Base-by-base conservation (phyloP, 2,329 filamentous ascomycete species). In the Ilyonectria robusta region DNA sequence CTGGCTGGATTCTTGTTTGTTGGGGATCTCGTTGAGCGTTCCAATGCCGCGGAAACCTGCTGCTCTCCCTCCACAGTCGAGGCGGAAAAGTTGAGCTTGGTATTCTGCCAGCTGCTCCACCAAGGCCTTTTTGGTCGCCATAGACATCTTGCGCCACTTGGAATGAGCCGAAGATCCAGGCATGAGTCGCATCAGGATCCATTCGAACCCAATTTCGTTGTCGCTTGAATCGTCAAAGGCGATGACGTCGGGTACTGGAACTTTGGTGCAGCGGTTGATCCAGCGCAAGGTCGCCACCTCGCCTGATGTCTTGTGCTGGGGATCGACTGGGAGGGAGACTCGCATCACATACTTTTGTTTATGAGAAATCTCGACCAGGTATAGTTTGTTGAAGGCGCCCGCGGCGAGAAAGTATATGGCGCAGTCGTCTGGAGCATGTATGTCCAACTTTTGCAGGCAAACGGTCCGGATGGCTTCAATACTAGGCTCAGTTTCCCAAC, bases 171-270 rank as follows among this genome's bases (percentile, higher is more conserved):
- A 67, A 11, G 40, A 67, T 0, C 79, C 80, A 1, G 62, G 56
- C 65, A 81, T 66, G 7, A 69, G 65, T 6, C 77, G 72, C 78
- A 83, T 81, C 13, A 83, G 57, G 10, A 83, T 83, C 81, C 81
- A 84, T 71, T 83, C 81, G 19, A 79, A 81, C 0, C 79, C 80
- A 31, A 83, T 74, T 23, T 78, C 71, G 35, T 82, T 83, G 2
- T 77, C 48, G 17, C 51, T 67, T 2, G 66, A 76, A 31, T 78
- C 72, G 29, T 81, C 76, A 61, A 76, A 82, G 2, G 70, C 77
- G 40, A 81, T 53, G 3, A 84, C 74, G 2, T 68, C 54, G 2
- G 82, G 76, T 4, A 82, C 75, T 0, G 79, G 81, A 1, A 83
- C 72, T 1, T 60, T 56, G 0, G 81, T 80, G 42, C 74, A 69